A percentile compares a stretch with the other conserved stretches of the same genome.
Evolutionary conservation across 2,329 filamentous ascomycete species (phyloP).

Genomic region (Exophiala sp.): DNA sequence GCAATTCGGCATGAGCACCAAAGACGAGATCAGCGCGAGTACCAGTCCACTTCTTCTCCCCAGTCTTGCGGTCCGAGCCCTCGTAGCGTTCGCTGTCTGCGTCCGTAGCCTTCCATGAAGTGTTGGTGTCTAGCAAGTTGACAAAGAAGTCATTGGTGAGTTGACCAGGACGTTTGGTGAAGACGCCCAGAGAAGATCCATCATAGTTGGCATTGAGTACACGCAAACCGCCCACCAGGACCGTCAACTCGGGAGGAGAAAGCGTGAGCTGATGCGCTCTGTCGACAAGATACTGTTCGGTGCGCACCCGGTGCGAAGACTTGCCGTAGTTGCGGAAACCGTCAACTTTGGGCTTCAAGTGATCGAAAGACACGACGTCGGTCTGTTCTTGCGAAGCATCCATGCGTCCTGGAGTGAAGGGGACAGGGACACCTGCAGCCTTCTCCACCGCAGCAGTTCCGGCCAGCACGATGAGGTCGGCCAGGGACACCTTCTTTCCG

Average conservation of each 20-base stretch:
- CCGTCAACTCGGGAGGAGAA: conserved; percentile 64
- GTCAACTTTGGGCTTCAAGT: conserved; percentile 65
- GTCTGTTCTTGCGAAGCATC: conserved; percentile 69
- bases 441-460: conserved; percentile 67
- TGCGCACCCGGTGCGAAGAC: conserved; percentile 53
- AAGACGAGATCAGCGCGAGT: conserved; percentile 65
- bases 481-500: conserved; percentile 69
- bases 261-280: conserved; percentile 64
- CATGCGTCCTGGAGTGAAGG: conserved; percentile 66
- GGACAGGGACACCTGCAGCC: conserved; percentile 59
- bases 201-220: conserved; percentile 65
- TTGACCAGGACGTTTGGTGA: conserved; percentile 61
- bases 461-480: conserved; percentile 71
- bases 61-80: conserved; percentile 60
- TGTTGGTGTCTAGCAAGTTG: conserved; percentile 65
- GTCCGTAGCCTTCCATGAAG: conserved; percentile 55
- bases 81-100: conserved; percentile 54
- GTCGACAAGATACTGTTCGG: conserved; percentile 68
- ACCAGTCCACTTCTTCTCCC: conserved; percentile 61
- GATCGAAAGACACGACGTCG: conserved; percentile 56
- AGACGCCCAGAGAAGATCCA: conserved; percentile 59
- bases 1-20: conserved; percentile 67
- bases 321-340: conserved; percentile 75
- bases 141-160: conserved; percentile 78
- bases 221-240: conserved; percentile 66